Evolutionary conservation across 768 basidiomycete species (phyloP).

Genomic region (Tulasnella sp.): DNA sequence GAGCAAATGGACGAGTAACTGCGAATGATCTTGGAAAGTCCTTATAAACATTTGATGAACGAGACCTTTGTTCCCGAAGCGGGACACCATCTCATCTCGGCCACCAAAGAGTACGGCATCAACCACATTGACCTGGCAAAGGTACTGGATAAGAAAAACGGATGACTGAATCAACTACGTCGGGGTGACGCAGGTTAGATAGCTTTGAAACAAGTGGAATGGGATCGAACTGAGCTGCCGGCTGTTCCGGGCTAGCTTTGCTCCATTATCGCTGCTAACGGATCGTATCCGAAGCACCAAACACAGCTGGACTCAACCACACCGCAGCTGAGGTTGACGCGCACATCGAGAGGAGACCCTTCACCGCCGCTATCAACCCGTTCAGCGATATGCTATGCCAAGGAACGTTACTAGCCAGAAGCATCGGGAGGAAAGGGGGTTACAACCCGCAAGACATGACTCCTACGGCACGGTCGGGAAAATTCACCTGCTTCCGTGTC

Average conservation of each 20-base stretch:
- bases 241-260: neutral
- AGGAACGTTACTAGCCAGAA: neutral
- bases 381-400: neutral
- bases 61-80: constrained; percentile 1
- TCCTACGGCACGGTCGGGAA: neutral
- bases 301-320: neutral
- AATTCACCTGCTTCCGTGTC: neutral
- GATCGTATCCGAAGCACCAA: constrained; percentile 8
- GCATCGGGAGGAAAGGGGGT: neutral
- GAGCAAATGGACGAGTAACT: neutral
- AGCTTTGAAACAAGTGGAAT: neutral
- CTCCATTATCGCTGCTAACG: constrained; percentile 8
- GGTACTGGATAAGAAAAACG: neutral
- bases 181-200: neutral
- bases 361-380: neutral
- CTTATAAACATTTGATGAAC: neutral
- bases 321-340: constrained; percentile 15
- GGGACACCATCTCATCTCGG: neutral
- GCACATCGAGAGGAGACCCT: neutral
- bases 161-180: neutral
- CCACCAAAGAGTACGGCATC: neutral
- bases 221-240: neutral
- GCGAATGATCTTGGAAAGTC: neutral
- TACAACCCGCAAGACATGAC: neutral
- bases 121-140: neutral